Evolutionary conservation across 2,329 filamentous ascomycete species (phyloP), one percentile per base, ranked within the genome.

Genomic region (Biscogniauxia sp.): DNA sequence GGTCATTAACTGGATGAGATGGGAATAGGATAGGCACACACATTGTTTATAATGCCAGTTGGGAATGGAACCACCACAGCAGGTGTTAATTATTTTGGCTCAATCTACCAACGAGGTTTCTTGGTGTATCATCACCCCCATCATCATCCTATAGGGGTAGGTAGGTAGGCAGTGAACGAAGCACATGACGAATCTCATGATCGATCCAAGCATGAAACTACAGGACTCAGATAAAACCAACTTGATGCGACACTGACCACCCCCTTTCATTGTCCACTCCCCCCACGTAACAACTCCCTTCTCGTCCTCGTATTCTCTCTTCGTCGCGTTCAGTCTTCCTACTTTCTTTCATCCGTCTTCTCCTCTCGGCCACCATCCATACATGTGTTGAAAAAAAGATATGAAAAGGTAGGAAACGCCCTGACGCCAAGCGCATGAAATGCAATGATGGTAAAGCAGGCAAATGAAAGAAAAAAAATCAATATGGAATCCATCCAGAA

Each of bases 81-180:
- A 32, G 7, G 28, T 32, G 11, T 32, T 32, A 7, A 32, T 32
- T 32, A 5, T 23, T 23, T 37, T 11, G 32, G 13, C 9, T 37
- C 32, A 37, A 37, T 37, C 6, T 11, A 37, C 32, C 32, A 37
- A 23, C 23, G 23, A 37, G 32, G 32, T 37, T 59, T 60, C n/a
- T 61, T 57, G 61, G 62, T 64, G 50, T 65, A 67, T 68, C 66
- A 62, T 63, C 55, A 61, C 59, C 54, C 53, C 58, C 57, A 50
- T 60, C 20, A 50, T 26, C 28, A 51, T 60, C 26, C 50, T 55
- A 3, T 32, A 32, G 9, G 2, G 11, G 9, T 32, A 32, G 28
- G 28, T 7, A 32, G 28, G 11, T 32, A 32, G 28, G 7, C 7
- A 32, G 28, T 32, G 28, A 32, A 32, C 28, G 57, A 64, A 63